Conservation (phyloP, 495 filamentous ascomycete species). For the Aspergillus diversus region DNA sequence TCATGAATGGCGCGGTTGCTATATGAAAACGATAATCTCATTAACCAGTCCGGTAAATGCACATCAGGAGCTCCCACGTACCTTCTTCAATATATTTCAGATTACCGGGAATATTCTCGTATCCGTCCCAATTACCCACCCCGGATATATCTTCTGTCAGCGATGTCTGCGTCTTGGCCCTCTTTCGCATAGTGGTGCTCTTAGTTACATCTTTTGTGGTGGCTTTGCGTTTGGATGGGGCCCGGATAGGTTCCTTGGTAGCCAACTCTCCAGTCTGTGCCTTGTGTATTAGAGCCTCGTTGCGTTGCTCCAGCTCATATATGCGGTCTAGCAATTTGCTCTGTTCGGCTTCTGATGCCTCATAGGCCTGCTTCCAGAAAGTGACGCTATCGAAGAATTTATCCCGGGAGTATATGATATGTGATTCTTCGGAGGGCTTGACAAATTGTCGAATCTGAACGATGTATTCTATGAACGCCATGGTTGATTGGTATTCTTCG, state of each 20-base stretch:
- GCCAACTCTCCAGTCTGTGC: conserved; percentile 14
- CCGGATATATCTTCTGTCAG: neutral
- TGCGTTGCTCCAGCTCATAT: conserved; percentile 45
- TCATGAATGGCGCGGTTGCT: conserved; percentile 33
- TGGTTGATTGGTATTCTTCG: neutral
- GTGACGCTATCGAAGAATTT: conserved; percentile 51
- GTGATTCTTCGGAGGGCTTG: conserved; percentile 23
- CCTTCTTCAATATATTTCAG: conserved; percentile 18
- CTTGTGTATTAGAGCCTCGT: conserved; percentile 31
- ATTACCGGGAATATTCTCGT: neutral
- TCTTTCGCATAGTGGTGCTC: conserved; percentile 24
- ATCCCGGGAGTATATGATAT: conserved; percentile 22
- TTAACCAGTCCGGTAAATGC: neutral
- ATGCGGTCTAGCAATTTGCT: conserved; percentile 46
- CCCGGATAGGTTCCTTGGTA: conserved; percentile 7
- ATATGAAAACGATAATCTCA: neutral
- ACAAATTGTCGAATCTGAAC: conserved; percentile 41
- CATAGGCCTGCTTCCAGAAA: conserved; percentile 57
- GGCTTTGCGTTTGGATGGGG: conserved; percentile 34
- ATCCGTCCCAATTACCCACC: neutral
- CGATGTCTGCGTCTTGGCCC: conserved; percentile 27
- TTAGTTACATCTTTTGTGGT: conserved; percentile 7
- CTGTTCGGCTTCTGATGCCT: conserved; percentile 48
- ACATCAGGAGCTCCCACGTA: conserved; percentile 5
- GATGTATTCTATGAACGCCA: conserved; percentile 41